Base-by-base conservation (phyloP, 108 stramenopile genomes). In the Discostella pseudostelligera region DNA sequence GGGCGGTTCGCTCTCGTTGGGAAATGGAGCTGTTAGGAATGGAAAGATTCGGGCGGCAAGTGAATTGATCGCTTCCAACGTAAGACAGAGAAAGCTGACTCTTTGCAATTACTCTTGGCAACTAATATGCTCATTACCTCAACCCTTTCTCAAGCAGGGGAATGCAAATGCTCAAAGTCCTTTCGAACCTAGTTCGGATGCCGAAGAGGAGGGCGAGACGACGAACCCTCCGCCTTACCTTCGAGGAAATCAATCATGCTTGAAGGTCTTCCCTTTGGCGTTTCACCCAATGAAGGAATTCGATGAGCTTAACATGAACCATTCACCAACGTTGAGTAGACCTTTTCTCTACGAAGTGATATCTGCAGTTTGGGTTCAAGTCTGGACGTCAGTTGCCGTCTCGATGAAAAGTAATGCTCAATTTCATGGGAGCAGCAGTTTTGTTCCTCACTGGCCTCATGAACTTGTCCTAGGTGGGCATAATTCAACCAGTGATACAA, bases 141-240 rank as follows among this genome's bases (percentile, higher is more conserved):
- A 8, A 19, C 32, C 25, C 46, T 7, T 14, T 42, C 13, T 54
- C n/a, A n/a, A 64, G n/a, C 37, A 29, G 24, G 58, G 54, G 28
- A 25, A 24, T 29, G 56, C 44, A 11, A 53, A 45, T 29, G 69
- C 2, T 17, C 54, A 59, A 36, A 64, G 42, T 44, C 62, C 62
- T 42, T 62, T 72, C 8, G 66, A 56, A 24, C 73, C 82, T 25
- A 81, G 86, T 19, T 87, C 86, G 1, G 86, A 87, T 59, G 65
- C 71, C 32, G 86, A 87, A 50, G 81, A 87, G 8, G 86, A 84
- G 19, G 72, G 81, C 21, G 39, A 79, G 21, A 55, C 60, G 19
- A 56, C 43, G 21, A 59, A 17, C 42, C 36, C 48, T 25, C 17
- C 66, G 25, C 51, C 62, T 2, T 45, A 36, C 17, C 54, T 78